Percentiles rank a stretch among this genome's conserved stretches.
These are phyloP conservation scores for Rhizopus delemar DNA, from an alignment of 371 early-diverging fungal species.

Conservation along the genomic window DNA sequence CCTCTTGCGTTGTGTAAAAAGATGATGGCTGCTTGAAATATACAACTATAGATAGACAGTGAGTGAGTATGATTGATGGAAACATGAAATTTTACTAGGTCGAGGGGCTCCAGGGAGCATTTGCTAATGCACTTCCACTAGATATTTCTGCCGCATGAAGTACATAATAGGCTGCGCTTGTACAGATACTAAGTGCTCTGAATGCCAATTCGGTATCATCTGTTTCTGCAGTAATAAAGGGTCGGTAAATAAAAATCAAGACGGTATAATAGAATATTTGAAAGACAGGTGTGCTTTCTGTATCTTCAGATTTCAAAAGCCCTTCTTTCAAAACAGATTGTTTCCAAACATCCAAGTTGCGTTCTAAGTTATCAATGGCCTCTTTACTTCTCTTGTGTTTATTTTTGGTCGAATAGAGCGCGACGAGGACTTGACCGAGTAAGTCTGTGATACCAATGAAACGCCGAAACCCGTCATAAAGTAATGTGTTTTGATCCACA, in stretches of 20 bases:
- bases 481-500: constrained; percentile 13
- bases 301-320: constrained; percentile 15
- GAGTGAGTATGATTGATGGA: no score
- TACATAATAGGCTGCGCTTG: constrained; percentile 33
- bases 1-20: constrained; percentile 45
- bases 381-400: constrained; percentile 22
- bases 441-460: constrained; percentile 36
- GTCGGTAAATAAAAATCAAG: constrained; percentile 18
- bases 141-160: constrained; percentile 22
- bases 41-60: constrained; percentile 18
- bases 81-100: constrained; percentile 25
- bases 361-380: constrained; percentile 29
- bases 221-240: constrained; percentile 17
- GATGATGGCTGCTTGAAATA: constrained; percentile 45
- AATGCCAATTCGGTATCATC: constrained; percentile 28
- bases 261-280: constrained; percentile 16
- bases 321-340: constrained; percentile 22
- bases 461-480: constrained; percentile 30
- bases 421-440: constrained; percentile 31
- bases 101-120: constrained; percentile 40
- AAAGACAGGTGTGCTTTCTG: background rate
- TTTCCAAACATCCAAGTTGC: constrained; percentile 34
- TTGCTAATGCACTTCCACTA: constrained; percentile 12
- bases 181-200: constrained; percentile 36
- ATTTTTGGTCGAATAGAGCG: constrained; percentile 32